A percentile compares a stretch with the other conserved stretches of the same genome.
Conservation (phyloP, 1,284 basidiomycete species). For the Pulveroboletus sp. region DNA sequence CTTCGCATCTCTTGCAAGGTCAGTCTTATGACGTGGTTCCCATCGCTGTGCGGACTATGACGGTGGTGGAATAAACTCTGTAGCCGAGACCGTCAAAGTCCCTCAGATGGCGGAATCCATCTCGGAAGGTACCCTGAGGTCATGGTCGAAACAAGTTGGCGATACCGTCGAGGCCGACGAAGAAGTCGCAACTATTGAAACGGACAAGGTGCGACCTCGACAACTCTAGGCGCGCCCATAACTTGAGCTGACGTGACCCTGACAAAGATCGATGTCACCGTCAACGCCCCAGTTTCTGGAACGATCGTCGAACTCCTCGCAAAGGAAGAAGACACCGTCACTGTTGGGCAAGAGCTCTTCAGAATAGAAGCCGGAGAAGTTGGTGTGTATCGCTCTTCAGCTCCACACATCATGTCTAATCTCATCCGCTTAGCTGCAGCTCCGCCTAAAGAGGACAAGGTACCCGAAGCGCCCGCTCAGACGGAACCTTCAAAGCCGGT, state of each 20-base stretch:
- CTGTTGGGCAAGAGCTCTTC: constrained; percentile 94
- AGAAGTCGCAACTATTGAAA: constrained; percentile 98
- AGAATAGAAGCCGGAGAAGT: constrained; percentile 85
- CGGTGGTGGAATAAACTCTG: constrained; percentile 4
- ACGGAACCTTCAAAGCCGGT: constrained; percentile 28
- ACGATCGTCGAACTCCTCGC: constrained; percentile 88
- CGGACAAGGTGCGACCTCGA: constrained; percentile 80
- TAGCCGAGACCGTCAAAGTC: constrained; percentile 91
- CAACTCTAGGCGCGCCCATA: neutral
- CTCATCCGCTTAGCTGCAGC: constrained; percentile 23
- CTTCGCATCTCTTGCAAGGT: constrained; percentile 70
- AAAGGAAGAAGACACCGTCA: constrained; percentile 91
- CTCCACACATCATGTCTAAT: neutral
- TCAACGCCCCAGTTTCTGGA: constrained; percentile 90
- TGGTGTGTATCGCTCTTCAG: constrained; percentile 43
- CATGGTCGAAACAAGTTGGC: constrained; percentile 94
- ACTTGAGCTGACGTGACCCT: constrained; percentile 7
- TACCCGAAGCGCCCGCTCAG: constrained; percentile 42
- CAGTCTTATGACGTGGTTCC: constrained; percentile 27
- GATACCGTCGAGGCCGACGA: constrained; percentile 92
- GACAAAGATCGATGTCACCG: constrained; percentile 90
- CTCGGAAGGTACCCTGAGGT: constrained; percentile 95
- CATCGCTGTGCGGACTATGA: constrained; percentile 9
- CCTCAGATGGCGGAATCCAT: constrained; percentile 99
- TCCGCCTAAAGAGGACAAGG: constrained; percentile 39